These are phyloP conservation scores for Aspergillus viridinutans DNA, from an alignment of 2,329 filamentous ascomycete species.

Conservation along the genomic window DNA sequence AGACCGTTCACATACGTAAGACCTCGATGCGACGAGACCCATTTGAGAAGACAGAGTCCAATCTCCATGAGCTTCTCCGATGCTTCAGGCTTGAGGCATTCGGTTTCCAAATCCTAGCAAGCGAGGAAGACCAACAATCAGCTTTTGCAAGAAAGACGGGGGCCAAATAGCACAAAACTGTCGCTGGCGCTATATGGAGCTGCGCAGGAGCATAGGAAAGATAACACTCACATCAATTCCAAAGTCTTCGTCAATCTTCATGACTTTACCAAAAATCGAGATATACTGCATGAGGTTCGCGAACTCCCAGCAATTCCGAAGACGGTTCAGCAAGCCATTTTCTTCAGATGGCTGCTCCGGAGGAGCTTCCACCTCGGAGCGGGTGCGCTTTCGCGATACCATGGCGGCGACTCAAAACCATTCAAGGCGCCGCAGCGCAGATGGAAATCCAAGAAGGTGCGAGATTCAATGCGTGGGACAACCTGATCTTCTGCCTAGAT, in stretches of 20 bases:
- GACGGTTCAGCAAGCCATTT: constrained; percentile 54
- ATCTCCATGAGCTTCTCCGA: constrained; percentile 75
- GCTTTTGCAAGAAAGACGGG: constrained; percentile 1
- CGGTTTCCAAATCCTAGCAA: constrained; percentile 76
- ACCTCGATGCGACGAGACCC: constrained; percentile 87
- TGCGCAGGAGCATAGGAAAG: background rate
- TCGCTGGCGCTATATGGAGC: background rate
- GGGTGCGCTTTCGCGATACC: constrained; percentile 53
- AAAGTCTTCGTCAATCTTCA: constrained; percentile 85
- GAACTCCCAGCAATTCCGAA: constrained; percentile 94
- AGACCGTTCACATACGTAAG: constrained; percentile 64
- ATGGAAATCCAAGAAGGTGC: constrained; percentile 5
- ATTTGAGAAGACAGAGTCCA: constrained; percentile 82
- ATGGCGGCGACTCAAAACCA: constrained; percentile 38
- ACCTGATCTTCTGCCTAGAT: background rate
- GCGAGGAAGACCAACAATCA: constrained; percentile 7
- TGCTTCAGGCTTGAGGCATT: constrained; percentile 72
- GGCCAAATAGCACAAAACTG: background rate
- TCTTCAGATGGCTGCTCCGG: constrained; percentile 37
- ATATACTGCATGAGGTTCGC: constrained; percentile 92
- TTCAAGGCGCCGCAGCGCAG: constrained; percentile 24
- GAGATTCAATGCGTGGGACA: background rate
- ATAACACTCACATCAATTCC: constrained; percentile 72
- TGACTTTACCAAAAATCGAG: constrained; percentile 78
- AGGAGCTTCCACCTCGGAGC: constrained; percentile 53